Percentiles rank a stretch among this genome's conserved stretches.
These are phyloP conservation scores for Boletus edulis DNA, from an alignment of 768 basidiomycete genomes.

Conservation along the genomic window DNA sequence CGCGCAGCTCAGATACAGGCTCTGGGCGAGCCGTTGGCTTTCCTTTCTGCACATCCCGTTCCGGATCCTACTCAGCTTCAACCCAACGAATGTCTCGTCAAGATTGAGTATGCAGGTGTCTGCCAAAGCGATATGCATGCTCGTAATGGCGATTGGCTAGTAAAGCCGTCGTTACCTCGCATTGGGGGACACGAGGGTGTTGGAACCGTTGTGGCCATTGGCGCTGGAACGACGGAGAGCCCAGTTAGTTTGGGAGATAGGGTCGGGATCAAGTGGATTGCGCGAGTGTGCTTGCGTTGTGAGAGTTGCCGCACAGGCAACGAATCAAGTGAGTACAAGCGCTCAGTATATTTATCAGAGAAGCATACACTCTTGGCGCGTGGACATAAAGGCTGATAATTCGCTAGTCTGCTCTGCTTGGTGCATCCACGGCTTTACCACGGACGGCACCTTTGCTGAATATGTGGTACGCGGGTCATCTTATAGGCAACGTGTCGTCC, in stretches of 20 bases:
- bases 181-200: conserved; percentile 49
- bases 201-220: conserved; percentile 45
- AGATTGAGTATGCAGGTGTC: conserved; percentile 41
- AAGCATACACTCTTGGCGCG: no score
- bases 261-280: conserved; percentile 46
- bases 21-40: conserved; percentile 9
- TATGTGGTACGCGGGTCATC: conserved; percentile 29
- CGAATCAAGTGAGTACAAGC: conserved; percentile 29
- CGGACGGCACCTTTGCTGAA: conserved; percentile 45
- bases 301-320: conserved; percentile 38
- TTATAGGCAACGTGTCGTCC: no score
- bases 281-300: conserved; percentile 39
- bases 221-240: conserved; percentile 29
- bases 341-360: no score
- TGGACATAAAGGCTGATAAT: not conserved
- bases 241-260: conserved; percentile 36
- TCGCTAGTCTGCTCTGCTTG: conserved; percentile 11
- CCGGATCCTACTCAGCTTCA: conserved; percentile 13
- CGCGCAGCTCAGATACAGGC: conserved; percentile 24
- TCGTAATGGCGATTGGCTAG: conserved; percentile 37
- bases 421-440: conserved; percentile 33
- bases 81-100: conserved; percentile 36
- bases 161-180: conserved; percentile 28
- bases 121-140: conserved; percentile 44
- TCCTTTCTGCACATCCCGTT: conserved; percentile 17